Base-by-base conservation (phyloP, 1,284 basidiomycete species). In the Hypsizygus ulmarius region DNA sequence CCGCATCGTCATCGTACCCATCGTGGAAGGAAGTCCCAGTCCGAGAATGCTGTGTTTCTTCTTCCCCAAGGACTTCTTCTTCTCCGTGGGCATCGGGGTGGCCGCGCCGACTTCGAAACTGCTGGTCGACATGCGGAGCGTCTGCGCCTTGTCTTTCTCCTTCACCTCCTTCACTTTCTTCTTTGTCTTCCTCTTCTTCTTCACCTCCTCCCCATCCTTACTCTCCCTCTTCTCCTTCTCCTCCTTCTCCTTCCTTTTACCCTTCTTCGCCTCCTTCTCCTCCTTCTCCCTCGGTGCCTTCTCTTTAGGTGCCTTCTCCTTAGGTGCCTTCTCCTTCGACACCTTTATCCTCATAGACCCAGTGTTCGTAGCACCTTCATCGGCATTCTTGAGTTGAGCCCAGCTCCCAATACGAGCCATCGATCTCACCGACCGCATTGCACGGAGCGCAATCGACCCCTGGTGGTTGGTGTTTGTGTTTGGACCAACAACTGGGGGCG, bases 391-490 rank as follows among this genome's bases (percentile, higher is more conserved):
- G 40, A 80, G 66, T 57, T 83, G 81, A 8, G 78, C 77, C 84
- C 86, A 87, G 57, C 81, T 82, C 1, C 81, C 77, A 43, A 90
- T 80, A 36, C 80, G 69, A 3, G 88, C 86, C 43, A 90, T 67
- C 1, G 82, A 85, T 28, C 81, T 72, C 57, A 90, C 80, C 14
- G 81, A 84, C 35, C 82, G 74, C 70, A 90, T 90, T 2, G 88
- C 87, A 11, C 87, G 79, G 10, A 90, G 49, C 0, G 87, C 88
- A 43, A 90, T 84, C 0, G 85, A 88, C 28, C 77, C 79, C 32
- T 70, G 70, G n/a, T 51, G 32, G 48, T 52, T 47, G 33, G 35
- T 46, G 53, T 40, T 53, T 39, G 15, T 47, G 25, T 41, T 49
- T 39, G 50, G 46, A 30, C 35, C 44, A 29, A 8, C 47, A 8